Base-by-base conservation (phyloP, 441 rosid species). In the Melastoma candidum region DNA sequence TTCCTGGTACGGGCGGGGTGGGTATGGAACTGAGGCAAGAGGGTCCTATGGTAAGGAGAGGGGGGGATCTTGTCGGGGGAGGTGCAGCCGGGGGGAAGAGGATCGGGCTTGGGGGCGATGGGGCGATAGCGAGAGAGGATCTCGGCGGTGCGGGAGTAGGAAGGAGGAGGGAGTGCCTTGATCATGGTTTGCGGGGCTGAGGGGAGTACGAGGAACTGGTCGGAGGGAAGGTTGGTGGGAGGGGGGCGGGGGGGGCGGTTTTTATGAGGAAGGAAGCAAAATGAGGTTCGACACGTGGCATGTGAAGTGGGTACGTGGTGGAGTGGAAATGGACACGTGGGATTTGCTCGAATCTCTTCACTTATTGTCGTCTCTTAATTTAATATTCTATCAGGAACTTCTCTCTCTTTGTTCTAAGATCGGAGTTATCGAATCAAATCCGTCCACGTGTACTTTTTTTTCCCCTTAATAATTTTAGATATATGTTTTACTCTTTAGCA, bases 81-180 rank as follows among this genome's bases (percentile, higher is more conserved):
- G 13, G 52, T 11, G 17, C 32, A 7, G 26, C 29, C 46, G 45
- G 13, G 56, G 41, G 46, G 57, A 8, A 78, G 59, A 24, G 53
- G 52, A 59, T 77, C 89, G 0, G 97, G 97, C 65, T 71, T 92
- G 2, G 98, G 97, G 8, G 98, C 97, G 47, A 88, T 92, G 7
- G 97, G 98, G 56, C 95, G 71, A 60, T 85, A 92, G 69, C 87
- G 71, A 7, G 95, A 88, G 89, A 92, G 75, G 61, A 92, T 92
- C 74, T 92, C 97, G 26, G 94, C 95, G 0, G 97, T 88, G 84
- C 39, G 12, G 26, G 46, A 4, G 63, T 11, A 3, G 64, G 32
- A 0, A 12, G 48, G 73, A 65, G 87, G 84, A 51, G 46, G 66
- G 39, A 85, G 67, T 2, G 90, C 83, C 81, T 81, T 84, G 66